These are phyloP conservation scores for Asterophora parasitica DNA, from an alignment of 768 basidiomycete genomes.

Conservation along the genomic window DNA sequence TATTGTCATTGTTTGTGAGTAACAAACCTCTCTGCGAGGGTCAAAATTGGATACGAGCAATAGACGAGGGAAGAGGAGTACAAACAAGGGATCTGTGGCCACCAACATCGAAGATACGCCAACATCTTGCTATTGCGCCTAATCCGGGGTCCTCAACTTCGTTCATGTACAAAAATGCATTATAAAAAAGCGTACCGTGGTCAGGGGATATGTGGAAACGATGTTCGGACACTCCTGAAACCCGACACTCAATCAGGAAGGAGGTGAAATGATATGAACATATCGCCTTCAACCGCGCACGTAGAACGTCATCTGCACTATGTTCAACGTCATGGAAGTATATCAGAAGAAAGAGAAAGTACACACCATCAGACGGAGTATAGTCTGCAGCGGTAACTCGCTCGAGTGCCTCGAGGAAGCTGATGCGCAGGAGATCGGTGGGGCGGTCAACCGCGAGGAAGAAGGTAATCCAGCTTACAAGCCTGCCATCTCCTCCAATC, in stretches of 20 bases:
- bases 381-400: constrained; percentile 60
- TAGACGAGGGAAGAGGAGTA: constrained; percentile 10
- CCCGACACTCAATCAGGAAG: neutral
- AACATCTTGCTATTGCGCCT: constrained; percentile 31
- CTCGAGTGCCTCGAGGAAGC: constrained; percentile 65
- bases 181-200: constrained; percentile 27
- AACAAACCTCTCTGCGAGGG: constrained; percentile 14
- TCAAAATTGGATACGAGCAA: neutral
- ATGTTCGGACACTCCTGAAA: constrained; percentile 62
- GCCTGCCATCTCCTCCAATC: constrained; percentile 64
- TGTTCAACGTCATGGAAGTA: neutral
- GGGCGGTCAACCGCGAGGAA: constrained; percentile 3
- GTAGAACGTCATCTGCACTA: constrained; percentile 61
- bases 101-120: constrained; percentile 51
- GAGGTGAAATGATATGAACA: constrained; percentile 21
- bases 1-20: neutral
- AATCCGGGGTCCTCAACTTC: neutral
- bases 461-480: constrained; percentile 46
- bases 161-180: neutral
- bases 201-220: constrained; percentile 49
- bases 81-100: constrained; percentile 64
- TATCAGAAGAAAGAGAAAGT: neutral
- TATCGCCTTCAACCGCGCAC: constrained; percentile 61
- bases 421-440: constrained; percentile 26
- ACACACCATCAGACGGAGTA: constrained; percentile 60